These are phyloP conservation scores for Gossypium gossypioides DNA, from an alignment of 441 rosid genomes.

Conservation along the genomic window DNA sequence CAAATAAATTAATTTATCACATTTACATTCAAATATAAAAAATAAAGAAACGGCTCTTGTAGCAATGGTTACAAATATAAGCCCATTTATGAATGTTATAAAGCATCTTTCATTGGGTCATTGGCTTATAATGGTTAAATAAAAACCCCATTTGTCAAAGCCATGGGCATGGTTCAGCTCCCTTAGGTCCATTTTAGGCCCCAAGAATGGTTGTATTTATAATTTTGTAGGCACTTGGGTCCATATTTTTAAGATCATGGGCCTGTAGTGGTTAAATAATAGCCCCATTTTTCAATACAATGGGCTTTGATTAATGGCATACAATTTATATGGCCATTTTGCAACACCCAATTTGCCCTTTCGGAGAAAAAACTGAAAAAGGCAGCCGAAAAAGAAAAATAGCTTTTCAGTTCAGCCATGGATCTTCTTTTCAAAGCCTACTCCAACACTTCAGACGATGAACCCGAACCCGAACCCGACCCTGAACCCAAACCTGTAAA, in stretches of 20 bases:
- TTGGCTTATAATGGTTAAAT: neutral
- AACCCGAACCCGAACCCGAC: conserved; percentile 19
- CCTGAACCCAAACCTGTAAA: neutral
- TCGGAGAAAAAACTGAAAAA: neutral
- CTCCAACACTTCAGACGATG: conserved; percentile 37
- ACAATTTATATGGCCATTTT: too few species aligned
- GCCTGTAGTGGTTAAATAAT: too few species aligned
- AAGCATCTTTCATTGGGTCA: neutral
- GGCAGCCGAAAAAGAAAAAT: neutral
- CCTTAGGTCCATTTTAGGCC: neutral
- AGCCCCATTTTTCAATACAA: neutral
- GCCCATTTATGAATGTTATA: neutral
- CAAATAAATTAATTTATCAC: too few species aligned
- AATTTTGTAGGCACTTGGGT: neutral
- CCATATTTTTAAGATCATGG: neutral
- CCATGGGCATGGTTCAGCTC: neutral
- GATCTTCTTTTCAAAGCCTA: conserved; percentile 48
- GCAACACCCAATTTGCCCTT: neutral
- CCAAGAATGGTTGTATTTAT: too few species aligned
- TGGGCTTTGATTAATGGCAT: too few species aligned
- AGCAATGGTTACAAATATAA: neutral
- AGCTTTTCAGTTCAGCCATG: conserved; percentile 19
- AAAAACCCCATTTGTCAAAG: neutral
- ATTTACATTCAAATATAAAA: too few species aligned
- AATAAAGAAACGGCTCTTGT: too few species aligned